These are phyloP conservation scores for Gyrodon tennesseensis DNA, from an alignment of 1,284 basidiomycete species.

Conservation along the genomic window DNA sequence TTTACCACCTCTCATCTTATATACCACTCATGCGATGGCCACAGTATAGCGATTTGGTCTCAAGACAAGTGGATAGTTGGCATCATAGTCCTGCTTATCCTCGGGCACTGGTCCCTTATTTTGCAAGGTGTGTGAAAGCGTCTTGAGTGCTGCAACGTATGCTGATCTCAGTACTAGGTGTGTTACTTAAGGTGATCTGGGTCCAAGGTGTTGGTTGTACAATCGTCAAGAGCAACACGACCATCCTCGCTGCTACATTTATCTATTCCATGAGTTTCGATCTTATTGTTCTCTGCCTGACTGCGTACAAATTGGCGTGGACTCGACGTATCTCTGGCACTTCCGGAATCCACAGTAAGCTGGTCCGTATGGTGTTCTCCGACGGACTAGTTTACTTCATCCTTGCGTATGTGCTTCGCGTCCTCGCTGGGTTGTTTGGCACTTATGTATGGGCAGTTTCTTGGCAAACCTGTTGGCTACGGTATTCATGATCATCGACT, in stretches of 20 bases:
- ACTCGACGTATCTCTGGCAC: conserved; percentile 30
- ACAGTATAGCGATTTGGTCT: conserved; percentile 44
- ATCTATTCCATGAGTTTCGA: conserved; percentile 55
- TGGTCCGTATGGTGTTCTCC: conserved; percentile 42
- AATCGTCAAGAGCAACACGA: conserved; percentile 46
- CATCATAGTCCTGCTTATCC: conserved; percentile 39
- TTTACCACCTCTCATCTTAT: background rate
- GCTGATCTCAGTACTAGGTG: conserved; percentile 38
- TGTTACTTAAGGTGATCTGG: conserved; percentile 47
- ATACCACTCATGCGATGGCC: conserved; percentile 1
- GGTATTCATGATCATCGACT: conserved; percentile 41
- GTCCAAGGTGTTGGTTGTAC: conserved; percentile 43
- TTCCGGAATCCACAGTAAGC: conserved; percentile 31
- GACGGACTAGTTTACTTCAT: conserved; percentile 44
- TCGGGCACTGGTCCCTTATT: conserved; percentile 45
- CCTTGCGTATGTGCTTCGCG: conserved; percentile 36
- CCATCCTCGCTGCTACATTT: conserved; percentile 48
- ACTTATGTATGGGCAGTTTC: conserved; percentile 32
- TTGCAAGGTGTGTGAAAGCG: conserved; percentile 33
- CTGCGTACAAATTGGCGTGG: conserved; percentile 44
- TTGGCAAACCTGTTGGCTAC: conserved; percentile 44
- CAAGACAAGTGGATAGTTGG: conserved; percentile 41
- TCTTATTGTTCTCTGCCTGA: conserved; percentile 48
- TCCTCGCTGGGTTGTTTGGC: background rate
- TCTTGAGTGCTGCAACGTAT: background rate